Percentiles rank a stretch among this genome's conserved stretches.
phyloP scores from a whole-genome alignment of 129 eudicot species.

The Arctium lappa region DNA sequence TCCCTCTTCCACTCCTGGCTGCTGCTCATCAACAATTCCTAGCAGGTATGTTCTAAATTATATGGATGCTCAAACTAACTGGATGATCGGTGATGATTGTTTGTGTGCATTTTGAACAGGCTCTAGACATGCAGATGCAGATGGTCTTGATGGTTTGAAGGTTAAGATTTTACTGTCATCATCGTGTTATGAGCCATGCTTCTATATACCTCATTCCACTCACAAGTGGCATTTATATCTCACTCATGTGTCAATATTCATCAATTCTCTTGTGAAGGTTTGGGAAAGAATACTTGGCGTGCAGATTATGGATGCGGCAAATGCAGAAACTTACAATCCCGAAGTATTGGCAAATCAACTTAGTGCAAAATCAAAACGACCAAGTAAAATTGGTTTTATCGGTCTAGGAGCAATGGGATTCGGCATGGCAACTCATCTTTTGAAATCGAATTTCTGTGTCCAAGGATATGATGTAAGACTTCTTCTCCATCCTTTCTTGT shows the following conservation, averaged over 20 bases:
- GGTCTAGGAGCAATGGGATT: conserved; percentile 99
- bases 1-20: conserved; percentile 87
- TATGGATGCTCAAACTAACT: conserved; percentile 1
- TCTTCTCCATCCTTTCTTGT: conserved; percentile 12
- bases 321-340: conserved; percentile 74
- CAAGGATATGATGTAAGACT: conserved; percentile 78
- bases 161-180: conserved; percentile 26
- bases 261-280: conserved; percentile 44
- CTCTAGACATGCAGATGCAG: conserved; percentile 43
- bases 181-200: neutral
- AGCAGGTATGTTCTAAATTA: conserved; percentile 51
- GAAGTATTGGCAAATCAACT: conserved; percentile 57
- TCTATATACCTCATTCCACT: neutral
- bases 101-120: conserved; percentile 43
- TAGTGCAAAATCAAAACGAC: conserved; percentile 45
- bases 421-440: conserved; percentile 97
- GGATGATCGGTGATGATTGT: conserved; percentile 17
- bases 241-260: neutral
- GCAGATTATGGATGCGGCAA: conserved; percentile 64
- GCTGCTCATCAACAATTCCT: conserved; percentile 94
- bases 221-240: conserved; percentile 1
- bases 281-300: conserved; percentile 85
- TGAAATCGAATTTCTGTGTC: conserved; percentile 74
- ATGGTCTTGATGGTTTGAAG: conserved; percentile 58
- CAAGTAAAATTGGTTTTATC: conserved; percentile 75